Conservation (phyloP, 768 basidiomycete genomes). For the Psilocybe sp. region DNA sequence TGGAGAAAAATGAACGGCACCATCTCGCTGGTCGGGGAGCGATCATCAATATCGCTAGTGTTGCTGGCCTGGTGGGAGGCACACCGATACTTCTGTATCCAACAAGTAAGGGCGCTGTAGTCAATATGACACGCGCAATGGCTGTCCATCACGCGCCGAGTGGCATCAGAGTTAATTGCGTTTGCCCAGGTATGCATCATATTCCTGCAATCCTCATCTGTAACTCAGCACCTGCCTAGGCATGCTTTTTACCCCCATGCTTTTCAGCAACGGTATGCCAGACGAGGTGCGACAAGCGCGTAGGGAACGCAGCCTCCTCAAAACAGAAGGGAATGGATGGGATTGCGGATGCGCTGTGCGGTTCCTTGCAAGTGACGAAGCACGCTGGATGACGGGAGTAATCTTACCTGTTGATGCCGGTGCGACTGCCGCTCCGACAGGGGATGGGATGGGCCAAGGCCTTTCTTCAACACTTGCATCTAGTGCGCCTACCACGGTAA, state of each 20-base stretch:
- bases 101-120: conserved; percentile 39
- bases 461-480: conserved; percentile 11
- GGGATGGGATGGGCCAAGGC: conserved; percentile 13
- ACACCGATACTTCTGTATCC: conserved; percentile 38
- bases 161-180: conserved; percentile 39
- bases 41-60: conserved; percentile 40
- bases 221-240: conserved; percentile 17
- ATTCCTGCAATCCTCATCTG: neutral
- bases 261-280: conserved; percentile 33
- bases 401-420: conserved; percentile 41
- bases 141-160: conserved; percentile 37
- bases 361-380: conserved; percentile 39
- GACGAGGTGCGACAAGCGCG: conserved; percentile 33
- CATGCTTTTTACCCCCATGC: conserved; percentile 41
- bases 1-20: conserved; percentile 32
- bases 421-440: conserved; percentile 29
- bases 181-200: conserved; percentile 33
- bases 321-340: conserved; percentile 44
- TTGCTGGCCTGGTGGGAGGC: conserved; percentile 35
- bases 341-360: conserved; percentile 36
- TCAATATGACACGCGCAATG: conserved; percentile 46
- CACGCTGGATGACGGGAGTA: conserved; percentile 41
- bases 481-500: no score
- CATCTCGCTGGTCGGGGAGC: conserved; percentile 31
- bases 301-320: conserved; percentile 31